Percentiles rank a stretch among this genome's conserved stretches.
Conservation (phyloP, 2,329 filamentous ascomycete species). For the Tothia fuscella region DNA sequence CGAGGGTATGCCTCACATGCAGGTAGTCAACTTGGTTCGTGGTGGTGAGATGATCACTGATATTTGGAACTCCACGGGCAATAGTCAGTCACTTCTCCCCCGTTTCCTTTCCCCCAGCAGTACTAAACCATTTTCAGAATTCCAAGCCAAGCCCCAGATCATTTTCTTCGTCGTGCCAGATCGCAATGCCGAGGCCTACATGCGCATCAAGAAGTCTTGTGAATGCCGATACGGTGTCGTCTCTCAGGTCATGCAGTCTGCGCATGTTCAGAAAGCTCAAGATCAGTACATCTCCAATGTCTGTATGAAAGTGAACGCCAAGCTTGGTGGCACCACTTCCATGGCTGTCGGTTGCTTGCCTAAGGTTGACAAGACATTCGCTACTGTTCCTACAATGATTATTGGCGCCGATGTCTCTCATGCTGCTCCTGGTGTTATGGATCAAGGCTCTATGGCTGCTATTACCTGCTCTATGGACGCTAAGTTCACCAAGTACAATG, state of each 20-base stretch:
- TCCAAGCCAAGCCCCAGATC: slow-evolving; percentile 54
- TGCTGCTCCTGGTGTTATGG: slow-evolving; percentile 51
- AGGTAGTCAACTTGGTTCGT: slow-evolving; percentile 19
- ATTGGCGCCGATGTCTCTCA: slow-evolving; percentile 91
- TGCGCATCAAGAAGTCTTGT: slow-evolving; percentile 76
- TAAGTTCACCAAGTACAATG: slow-evolving; percentile 60
- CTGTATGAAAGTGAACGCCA: slow-evolving; percentile 92
- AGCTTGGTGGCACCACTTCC: slow-evolving; percentile 73
- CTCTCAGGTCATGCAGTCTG: slow-evolving; percentile 67
- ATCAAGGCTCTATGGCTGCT: slow-evolving; percentile 61
- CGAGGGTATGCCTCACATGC: slow-evolving; percentile 32
- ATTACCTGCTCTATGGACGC: slow-evolving; percentile 73
- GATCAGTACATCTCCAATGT: slow-evolving; percentile 89
- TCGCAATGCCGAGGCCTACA: slow-evolving; percentile 62
- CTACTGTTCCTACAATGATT: slow-evolving; percentile 54
- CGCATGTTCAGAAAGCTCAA: slow-evolving; percentile 56
- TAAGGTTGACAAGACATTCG: slow-evolving; percentile 6
- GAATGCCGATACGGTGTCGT: slow-evolving; percentile 78
- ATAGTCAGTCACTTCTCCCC: too few species aligned
- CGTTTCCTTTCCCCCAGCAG: too few species aligned
- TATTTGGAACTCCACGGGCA: slow-evolving; percentile 39
- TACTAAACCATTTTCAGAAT: too few species aligned
- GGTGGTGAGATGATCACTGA: slow-evolving; percentile 41
- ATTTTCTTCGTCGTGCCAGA: slow-evolving; percentile 66
- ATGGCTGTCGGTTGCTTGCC: slow-evolving; percentile 19